These are phyloP conservation scores for Peronospora tabacina DNA, from an alignment of 352 stramenopile species.

Conservation along the genomic window DNA sequence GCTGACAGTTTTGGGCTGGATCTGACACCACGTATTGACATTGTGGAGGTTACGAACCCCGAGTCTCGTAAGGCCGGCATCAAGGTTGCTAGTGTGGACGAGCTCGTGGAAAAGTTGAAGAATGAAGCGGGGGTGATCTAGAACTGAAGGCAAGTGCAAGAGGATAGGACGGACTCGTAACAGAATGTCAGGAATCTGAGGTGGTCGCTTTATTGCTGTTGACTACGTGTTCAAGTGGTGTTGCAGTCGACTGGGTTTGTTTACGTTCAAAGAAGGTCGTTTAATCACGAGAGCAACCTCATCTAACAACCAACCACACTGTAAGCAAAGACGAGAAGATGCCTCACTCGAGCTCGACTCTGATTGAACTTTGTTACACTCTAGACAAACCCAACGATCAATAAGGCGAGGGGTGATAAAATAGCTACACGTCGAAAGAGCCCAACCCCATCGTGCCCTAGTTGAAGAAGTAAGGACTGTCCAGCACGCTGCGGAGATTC, in stretches of 20 bases:
- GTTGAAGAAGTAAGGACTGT: slow-evolving; percentile 99
- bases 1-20: slow-evolving; percentile 73
- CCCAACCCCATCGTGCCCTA: slow-evolving; percentile 41
- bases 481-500: slow-evolving; percentile 91
- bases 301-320: too few species aligned
- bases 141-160: background rate
- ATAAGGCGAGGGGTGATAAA: slow-evolving; percentile 18
- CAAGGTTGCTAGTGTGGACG: slow-evolving; percentile 91
- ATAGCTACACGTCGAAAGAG: slow-evolving; percentile 18
- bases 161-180: background rate
- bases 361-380: slow-evolving; percentile 35
- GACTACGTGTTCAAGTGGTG: too few species aligned
- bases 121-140: slow-evolving; percentile 91
- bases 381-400: slow-evolving; percentile 16
- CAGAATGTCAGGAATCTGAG: too few species aligned
- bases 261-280: too few species aligned
- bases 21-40: slow-evolving; percentile 59
- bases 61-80: slow-evolving; percentile 90
- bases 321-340: too few species aligned
- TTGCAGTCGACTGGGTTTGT: too few species aligned
- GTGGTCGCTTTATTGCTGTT: too few species aligned
- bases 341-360: slow-evolving; percentile 3
- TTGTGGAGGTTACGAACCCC: slow-evolving; percentile 89
- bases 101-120: slow-evolving; percentile 95
- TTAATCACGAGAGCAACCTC: too few species aligned